A percentile compares a stretch with the other conserved stretches of the same genome.
Evolutionary conservation across 495 filamentous ascomycete species (phyloP).

Genomic region (Lasiosphaeria hispida): DNA sequence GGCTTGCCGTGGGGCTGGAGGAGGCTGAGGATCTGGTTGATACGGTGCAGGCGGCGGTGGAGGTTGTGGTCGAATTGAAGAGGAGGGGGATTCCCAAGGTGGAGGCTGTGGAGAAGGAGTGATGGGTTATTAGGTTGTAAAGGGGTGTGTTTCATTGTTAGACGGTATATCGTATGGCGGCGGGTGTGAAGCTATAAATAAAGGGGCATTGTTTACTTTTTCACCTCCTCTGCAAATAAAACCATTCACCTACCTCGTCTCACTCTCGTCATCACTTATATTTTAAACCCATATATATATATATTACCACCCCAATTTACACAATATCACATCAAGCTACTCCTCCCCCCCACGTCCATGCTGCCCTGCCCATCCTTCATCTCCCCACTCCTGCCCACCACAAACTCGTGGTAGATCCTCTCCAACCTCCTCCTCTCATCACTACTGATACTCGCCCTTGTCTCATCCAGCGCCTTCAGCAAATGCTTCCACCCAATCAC

Average conservation of each 20-base stretch:
- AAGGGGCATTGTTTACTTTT: no score
- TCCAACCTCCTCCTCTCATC: slow-evolving; percentile 71
- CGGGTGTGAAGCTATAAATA: no score
- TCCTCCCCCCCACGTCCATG: slow-evolving; percentile 87
- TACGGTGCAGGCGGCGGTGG: slow-evolving; percentile 33
- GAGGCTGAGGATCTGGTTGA: slow-evolving; percentile 33
- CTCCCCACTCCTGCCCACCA: slow-evolving; percentile 86
- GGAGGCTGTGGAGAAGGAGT: neutral
- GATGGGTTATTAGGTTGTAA: neutral
- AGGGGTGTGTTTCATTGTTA: neutral
- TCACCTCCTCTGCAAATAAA: no score
- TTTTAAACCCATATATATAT: neutral
- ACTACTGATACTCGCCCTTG: slow-evolving; percentile 75
- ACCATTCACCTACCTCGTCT: no score
- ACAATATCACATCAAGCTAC: slow-evolving; percentile 75
- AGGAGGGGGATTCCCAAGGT: neutral
- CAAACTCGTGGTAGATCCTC: slow-evolving; percentile 87
- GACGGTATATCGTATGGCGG: neutral
- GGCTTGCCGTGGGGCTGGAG: slow-evolving; percentile 45
- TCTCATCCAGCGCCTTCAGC: slow-evolving; percentile 69
- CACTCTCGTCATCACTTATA: neutral
- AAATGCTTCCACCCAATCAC: slow-evolving; percentile 87
- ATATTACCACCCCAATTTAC: neutral
- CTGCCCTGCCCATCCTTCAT: slow-evolving; percentile 88
- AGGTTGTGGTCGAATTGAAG: neutral